phyloP scores from a whole-genome alignment of 768 basidiomycete genomes.

The Lactarius psammicola region DNA sequence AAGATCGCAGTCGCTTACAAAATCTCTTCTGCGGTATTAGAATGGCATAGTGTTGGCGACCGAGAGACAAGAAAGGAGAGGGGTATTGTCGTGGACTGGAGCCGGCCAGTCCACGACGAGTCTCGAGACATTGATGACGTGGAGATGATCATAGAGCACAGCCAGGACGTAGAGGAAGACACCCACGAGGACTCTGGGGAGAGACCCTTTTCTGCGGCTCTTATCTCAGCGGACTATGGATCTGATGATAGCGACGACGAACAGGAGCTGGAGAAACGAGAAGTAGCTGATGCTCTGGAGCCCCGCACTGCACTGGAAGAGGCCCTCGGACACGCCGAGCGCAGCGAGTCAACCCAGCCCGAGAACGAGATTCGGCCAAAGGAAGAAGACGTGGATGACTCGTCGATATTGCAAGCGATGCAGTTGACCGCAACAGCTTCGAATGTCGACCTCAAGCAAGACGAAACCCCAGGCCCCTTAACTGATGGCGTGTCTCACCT shows the following conservation, averaged over 20 bases:
- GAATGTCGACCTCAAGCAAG: slow-evolving; percentile 40
- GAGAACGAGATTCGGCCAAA: slow-evolving; percentile 42
- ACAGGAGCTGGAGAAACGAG: slow-evolving; percentile 53
- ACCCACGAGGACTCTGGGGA: slow-evolving; percentile 32
- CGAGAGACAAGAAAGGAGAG: slow-evolving; percentile 59
- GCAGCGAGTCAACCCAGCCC: slow-evolving; percentile 35
- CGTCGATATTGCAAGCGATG: slow-evolving; percentile 39
- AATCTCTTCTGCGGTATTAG: slow-evolving; percentile 75
- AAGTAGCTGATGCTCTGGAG: slow-evolving; percentile 60
- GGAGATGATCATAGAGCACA: slow-evolving; percentile 34
- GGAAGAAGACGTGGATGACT: slow-evolving; percentile 58
- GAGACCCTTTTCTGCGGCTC: slow-evolving; percentile 9
- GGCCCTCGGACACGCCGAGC: slow-evolving; percentile 48
- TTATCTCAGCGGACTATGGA: slow-evolving; percentile 27
- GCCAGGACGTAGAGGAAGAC: slow-evolving; percentile 36
- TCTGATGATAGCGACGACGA: slow-evolving; percentile 56
- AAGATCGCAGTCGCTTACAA: slow-evolving; percentile 83
- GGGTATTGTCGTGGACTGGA: slow-evolving; percentile 71
- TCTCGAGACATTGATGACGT: slow-evolving; percentile 40
- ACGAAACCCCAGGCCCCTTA: background rate
- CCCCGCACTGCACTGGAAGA: slow-evolving; percentile 55
- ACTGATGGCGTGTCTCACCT: background rate
- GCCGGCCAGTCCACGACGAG: slow-evolving; percentile 41
- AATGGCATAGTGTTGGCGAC: slow-evolving; percentile 80
- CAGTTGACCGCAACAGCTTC: slow-evolving; percentile 34